Evolutionary conservation across 768 basidiomycete species (phyloP).

Genomic region (Dioszegia crocea): DNA sequence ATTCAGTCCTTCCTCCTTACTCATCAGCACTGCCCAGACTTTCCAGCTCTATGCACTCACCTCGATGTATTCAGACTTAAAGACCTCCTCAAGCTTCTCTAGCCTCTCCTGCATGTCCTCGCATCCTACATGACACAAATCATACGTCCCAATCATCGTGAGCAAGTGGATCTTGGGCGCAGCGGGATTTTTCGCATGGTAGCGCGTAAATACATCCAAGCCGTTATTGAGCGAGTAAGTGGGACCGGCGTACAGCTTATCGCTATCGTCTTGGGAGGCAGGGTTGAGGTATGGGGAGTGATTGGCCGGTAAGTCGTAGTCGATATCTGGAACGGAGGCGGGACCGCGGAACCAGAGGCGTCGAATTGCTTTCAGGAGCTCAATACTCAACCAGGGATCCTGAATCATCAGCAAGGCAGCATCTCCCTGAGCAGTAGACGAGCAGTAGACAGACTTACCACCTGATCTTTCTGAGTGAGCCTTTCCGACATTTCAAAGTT

Average conservation of each 20-base stretch:
- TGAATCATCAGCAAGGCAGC: conserved; percentile 1
- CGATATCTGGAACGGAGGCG: neutral
- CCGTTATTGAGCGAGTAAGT: conserved; percentile 12
- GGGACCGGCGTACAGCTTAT: conserved; percentile 3
- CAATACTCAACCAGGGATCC: conserved; percentile 19
- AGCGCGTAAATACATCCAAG: conserved; percentile 11
- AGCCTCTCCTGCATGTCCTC: conserved; percentile 9
- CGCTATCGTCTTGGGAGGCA: too few relatives aligned
- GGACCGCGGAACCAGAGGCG: conserved; percentile 17
- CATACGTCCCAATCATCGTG: conserved; percentile 17
- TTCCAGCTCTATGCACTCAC: too few relatives aligned
- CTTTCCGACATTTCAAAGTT: neutral
- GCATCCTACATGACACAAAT: conserved; percentile 10
- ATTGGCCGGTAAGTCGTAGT: conserved; percentile 4
- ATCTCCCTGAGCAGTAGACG: neutral
- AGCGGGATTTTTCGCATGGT: neutral
- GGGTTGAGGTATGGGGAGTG: neutral
- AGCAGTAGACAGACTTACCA: neutral
- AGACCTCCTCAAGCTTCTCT: conserved; percentile 5
- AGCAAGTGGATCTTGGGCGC: neutral
- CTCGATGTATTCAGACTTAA: conserved; percentile 10
- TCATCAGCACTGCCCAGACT: neutral
- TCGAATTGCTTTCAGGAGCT: neutral
- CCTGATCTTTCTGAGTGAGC: conserved; percentile 2
- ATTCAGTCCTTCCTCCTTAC: conserved; percentile 16